These are phyloP conservation scores for Barnettozyma wickerhamii DNA, from an alignment of 805 yeast species.

Conservation along the genomic window DNA sequence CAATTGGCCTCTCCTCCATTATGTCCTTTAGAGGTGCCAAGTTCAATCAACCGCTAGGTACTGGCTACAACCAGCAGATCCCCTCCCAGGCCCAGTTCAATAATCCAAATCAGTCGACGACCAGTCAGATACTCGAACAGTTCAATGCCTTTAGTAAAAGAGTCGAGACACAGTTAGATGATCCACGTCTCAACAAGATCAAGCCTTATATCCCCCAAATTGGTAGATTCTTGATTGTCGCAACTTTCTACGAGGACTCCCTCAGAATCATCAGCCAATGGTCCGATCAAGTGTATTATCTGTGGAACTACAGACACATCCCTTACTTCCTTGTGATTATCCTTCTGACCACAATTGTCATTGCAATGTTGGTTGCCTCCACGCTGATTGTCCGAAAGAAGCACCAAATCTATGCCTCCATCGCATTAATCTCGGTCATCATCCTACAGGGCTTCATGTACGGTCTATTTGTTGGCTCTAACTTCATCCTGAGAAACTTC, in stretches of 20 bases:
- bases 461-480: conserved; percentile 77
- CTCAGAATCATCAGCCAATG: conserved; percentile 81
- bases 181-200: conserved; percentile 39
- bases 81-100: conserved; percentile 6
- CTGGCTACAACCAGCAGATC: conserved; percentile 14
- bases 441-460: conserved; percentile 81
- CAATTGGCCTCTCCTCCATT: neutral
- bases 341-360: conserved; percentile 60
- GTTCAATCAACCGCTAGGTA: conserved; percentile 23
- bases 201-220: conserved; percentile 80
- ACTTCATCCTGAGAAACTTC: conserved; percentile 80
- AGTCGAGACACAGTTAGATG: conserved; percentile 52
- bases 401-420: conserved; percentile 65
- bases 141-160: neutral
- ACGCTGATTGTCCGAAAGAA: conserved; percentile 65
- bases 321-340: conserved; percentile 74
- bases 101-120: neutral
- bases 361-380: conserved; percentile 71
- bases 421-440: conserved; percentile 65
- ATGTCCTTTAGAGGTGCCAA: conserved; percentile 26
- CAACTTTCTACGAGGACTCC: conserved; percentile 90
- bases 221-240: conserved; percentile 87
- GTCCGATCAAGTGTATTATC: conserved; percentile 83
- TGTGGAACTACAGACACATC: conserved; percentile 72
- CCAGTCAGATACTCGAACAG: neutral